A percentile compares a stretch with the other conserved stretches of the same genome.
Evolutionary conservation across 768 basidiomycete genomes (phyloP).

Genomic region (Hygrophoropsis aurantiaca): DNA sequence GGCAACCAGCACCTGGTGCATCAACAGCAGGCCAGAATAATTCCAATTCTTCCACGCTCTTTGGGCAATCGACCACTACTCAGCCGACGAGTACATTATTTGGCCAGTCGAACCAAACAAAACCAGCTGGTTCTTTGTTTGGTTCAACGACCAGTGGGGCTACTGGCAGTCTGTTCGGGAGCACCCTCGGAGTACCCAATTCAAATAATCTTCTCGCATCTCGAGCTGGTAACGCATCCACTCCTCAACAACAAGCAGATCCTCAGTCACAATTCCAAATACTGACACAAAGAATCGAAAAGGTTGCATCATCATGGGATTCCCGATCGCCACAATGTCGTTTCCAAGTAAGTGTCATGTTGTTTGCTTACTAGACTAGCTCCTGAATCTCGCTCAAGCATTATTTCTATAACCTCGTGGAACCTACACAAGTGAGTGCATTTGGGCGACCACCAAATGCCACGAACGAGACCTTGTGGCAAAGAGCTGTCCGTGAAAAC

Average conservation of each 20-base stretch:
- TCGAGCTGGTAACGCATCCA: conserved; percentile 29
- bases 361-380: neutral
- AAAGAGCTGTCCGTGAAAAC: conserved; percentile 77
- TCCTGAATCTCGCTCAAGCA: conserved; percentile 48
- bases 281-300: conserved; percentile 60
- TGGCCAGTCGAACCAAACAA: conserved; percentile 21
- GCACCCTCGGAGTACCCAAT: conserved; percentile 29
- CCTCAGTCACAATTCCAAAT: conserved; percentile 57
- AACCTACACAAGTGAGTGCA: conserved; percentile 59
- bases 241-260: conserved; percentile 53
- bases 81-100: conserved; percentile 20
- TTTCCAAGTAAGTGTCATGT: conserved; percentile 62
- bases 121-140: conserved; percentile 27
- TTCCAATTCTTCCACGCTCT: conserved; percentile 27
- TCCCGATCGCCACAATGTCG: conserved; percentile 65
- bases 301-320: conserved; percentile 70
- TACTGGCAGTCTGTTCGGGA: conserved; percentile 37
- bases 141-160: conserved; percentile 23
- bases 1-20: conserved; percentile 26
- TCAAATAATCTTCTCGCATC: conserved; percentile 40
- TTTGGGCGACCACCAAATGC: conserved; percentile 76
- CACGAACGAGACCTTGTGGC: conserved; percentile 71
- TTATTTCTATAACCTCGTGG: conserved; percentile 83
- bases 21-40: conserved; percentile 4
- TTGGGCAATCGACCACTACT: conserved; percentile 24